phyloP scores from a whole-genome alignment of 306 rosid genomes.

The Dryas octopetala region DNA sequence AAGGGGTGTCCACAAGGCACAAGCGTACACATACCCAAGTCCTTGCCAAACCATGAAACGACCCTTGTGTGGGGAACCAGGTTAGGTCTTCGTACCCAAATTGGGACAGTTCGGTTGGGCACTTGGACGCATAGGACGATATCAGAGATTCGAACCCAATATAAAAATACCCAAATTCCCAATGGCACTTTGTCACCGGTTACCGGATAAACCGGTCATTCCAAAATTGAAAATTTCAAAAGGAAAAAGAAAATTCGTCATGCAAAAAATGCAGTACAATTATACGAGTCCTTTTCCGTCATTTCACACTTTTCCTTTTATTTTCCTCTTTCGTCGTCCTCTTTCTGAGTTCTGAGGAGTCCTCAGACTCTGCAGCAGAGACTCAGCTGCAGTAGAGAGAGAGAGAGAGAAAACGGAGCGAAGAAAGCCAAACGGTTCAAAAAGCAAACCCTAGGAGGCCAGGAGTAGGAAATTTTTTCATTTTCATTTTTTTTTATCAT shows the following conservation, averaged over 20 bases:
- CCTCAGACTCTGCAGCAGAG: slow-evolving; percentile 39
- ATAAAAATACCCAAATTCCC: background rate
- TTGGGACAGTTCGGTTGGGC: slow-evolving; percentile 22
- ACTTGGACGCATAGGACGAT: background rate
- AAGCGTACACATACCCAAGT: background rate
- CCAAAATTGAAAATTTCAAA: background rate
- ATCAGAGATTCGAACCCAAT: background rate
- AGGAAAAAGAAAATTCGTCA: background rate
- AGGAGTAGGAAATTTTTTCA: slow-evolving; percentile 15
- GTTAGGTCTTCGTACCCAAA: slow-evolving; percentile 10
- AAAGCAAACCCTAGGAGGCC: slow-evolving; percentile 32
- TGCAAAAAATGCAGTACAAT: slow-evolving; percentile 5
- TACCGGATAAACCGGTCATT: background rate
- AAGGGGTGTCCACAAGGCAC: background rate
- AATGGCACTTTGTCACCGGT: background rate
- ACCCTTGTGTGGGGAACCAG: background rate
- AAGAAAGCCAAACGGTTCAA: background rate
- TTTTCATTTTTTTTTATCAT: slow-evolving; percentile 17
- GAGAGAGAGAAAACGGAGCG: slow-evolving; percentile 5
- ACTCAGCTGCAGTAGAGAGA: slow-evolving; percentile 30
- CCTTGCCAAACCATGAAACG: background rate
- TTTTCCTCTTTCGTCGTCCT: slow-evolving; percentile 46
- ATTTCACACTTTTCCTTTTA: slow-evolving; percentile 24
- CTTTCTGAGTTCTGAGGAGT: slow-evolving; percentile 1
- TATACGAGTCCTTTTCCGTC: slow-evolving; percentile 35